Evolutionary conservation across 306 rosid species (phyloP).

Genomic region (Vigna trinervia): DNA sequence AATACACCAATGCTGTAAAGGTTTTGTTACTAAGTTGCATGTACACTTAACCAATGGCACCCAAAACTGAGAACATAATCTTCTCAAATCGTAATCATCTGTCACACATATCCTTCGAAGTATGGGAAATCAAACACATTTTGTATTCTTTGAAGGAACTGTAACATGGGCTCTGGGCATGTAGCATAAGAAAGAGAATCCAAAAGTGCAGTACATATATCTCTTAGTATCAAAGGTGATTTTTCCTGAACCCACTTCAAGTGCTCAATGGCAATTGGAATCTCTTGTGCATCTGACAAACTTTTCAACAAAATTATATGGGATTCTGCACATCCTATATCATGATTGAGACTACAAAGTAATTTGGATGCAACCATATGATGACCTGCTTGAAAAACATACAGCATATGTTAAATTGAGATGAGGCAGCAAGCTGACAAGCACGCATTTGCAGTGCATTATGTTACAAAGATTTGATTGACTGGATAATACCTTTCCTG

Average conservation of each 20-base stretch:
- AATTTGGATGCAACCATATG: slow-evolving; percentile 67
- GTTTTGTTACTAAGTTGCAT: background rate
- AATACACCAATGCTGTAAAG: background rate
- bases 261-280: slow-evolving; percentile 65
- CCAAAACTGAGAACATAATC: slow-evolving; percentile 13
- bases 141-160: slow-evolving; percentile 62
- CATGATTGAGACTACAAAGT: slow-evolving; percentile 57
- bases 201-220: slow-evolving; percentile 60
- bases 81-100: slow-evolving; percentile 7
- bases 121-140: slow-evolving; percentile 46
- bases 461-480: slow-evolving; percentile 21
- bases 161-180: slow-evolving; percentile 57
- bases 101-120: slow-evolving; percentile 36
- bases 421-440: slow-evolving; percentile 31
- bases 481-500: slow-evolving; percentile 63
- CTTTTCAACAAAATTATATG: slow-evolving; percentile 72
- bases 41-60: background rate
- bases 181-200: slow-evolving; percentile 70
- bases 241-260: slow-evolving; percentile 61
- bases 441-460: background rate
- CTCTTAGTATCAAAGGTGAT: slow-evolving; percentile 60
- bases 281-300: slow-evolving; percentile 67
- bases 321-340: slow-evolving; percentile 52
- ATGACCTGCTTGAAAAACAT: slow-evolving; percentile 64
- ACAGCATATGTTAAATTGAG: background rate